Base-by-base conservation (phyloP, 768 basidiomycete species). In the Psilocybe subaeruginosa region DNA sequence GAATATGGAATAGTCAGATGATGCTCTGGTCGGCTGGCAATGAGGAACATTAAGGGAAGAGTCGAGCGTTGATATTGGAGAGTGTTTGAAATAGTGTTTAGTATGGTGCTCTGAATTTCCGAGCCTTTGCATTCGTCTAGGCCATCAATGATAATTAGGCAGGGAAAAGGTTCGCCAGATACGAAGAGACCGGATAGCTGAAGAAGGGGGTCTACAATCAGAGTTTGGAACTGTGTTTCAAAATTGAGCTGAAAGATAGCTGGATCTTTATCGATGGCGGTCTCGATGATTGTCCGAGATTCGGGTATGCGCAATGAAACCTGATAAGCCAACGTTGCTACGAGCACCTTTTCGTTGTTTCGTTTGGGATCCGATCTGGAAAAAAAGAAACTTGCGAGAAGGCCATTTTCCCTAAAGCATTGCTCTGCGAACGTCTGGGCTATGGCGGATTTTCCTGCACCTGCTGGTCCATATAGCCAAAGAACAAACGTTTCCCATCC, bases 391-490 rank as follows among this genome's bases (percentile, higher is more conserved):
- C 54, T 57, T 16, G 55, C 66, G 0, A 47, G 59, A 9, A 66
- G 43, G 7, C 11, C 30, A 2, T 48, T 53, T 4, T 4, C n/a
- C n/a, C 53, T 45, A 3, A 41, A 12, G 33, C 50, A 64, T 12
- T 33, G 7, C 14, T 64, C 62, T 11, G 66, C 64, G 4, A 69
- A 53, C 2, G 50, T 56, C 39, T 66, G 65, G 4, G 63, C 58
- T 14, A 68, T 62, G 12, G 65, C 63, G 0, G 66, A 66, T 54
- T 69, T 69, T 6, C 68, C 68, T n/a, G 61, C 61, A 11, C 68
- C 68, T 8, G 61, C 68, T 1, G 61, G 58, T 3, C 68, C 68
- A 30, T 63, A 43, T 1, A 68, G 19, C 66, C 68, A 69, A 16
- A 67, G 16, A 30, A 69, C 53, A 30, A 56, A 12, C 14, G 33